Percentiles rank a stretch among this genome's conserved stretches.
Evolutionary conservation across 1,139 yeast species (phyloP).

Genomic region (Candida buenavistaensis): DNA sequence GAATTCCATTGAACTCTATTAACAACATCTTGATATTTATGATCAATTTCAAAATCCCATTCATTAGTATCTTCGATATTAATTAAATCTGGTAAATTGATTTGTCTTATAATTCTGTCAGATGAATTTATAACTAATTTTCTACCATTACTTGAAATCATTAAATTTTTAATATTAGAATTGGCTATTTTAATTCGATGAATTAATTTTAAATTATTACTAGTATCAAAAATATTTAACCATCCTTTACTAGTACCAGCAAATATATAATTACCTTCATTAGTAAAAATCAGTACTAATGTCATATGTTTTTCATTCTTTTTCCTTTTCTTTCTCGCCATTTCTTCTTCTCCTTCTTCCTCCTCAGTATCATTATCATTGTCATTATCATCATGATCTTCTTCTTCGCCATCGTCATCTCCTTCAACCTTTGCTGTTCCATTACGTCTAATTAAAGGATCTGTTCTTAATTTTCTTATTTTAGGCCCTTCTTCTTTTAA

Average conservation of each 20-base stretch:
- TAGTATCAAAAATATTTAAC: conserved; percentile 51
- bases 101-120: conserved; percentile 79
- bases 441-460: too few relatives aligned
- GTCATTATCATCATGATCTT: conserved; percentile 19
- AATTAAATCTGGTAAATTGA: conserved; percentile 52
- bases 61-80: conserved; percentile 28
- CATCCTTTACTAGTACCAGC: conserved; percentile 84
- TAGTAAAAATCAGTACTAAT: conserved; percentile 35
- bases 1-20: conserved; percentile 89
- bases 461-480: conserved; percentile 26
- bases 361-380: conserved; percentile 14
- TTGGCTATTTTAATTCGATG: conserved; percentile 58
- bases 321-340: conserved; percentile 12
- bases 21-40: conserved; percentile 88
- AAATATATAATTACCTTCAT: conserved; percentile 53
- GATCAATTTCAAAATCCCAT: conserved; percentile 70
- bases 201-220: conserved; percentile 28
- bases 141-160: conserved; percentile 64
- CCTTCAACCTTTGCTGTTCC: too few relatives aligned
- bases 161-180: conserved; percentile 71
- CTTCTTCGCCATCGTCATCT: too few relatives aligned
- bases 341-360: conserved; percentile 20
- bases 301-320: conserved; percentile 29
- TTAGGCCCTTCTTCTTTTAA: conserved; percentile 30
- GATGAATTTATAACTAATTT: conserved; percentile 77